phyloP scores from a whole-genome alignment of 1,284 basidiomycete genomes.

The Rhodotorula sp. region DNA sequence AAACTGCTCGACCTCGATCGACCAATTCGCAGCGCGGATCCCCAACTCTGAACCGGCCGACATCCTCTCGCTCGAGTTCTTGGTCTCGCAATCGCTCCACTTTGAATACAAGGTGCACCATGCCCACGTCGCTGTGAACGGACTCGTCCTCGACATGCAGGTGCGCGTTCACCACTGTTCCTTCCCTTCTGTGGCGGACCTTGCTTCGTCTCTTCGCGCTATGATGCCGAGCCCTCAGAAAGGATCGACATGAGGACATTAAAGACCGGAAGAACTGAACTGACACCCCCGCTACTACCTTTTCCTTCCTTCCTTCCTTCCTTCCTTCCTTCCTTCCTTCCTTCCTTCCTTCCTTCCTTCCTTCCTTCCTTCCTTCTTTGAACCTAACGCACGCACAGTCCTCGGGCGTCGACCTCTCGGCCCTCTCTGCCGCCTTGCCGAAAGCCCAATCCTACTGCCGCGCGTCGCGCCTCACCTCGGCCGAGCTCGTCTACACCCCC shows the following conservation, averaged over 20 bases:
- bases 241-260: neutral
- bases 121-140: conserved; percentile 82
- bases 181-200: neutral
- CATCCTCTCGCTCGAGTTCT: conserved; percentile 89
- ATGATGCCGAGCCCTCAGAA: too few species aligned
- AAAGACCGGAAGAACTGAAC: neutral
- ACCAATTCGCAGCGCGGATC: conserved; percentile 63
- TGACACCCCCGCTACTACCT: too few species aligned
- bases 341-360: too few species aligned
- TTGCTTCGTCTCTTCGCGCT: neutral
- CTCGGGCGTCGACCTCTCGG: neutral
- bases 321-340: too few species aligned
- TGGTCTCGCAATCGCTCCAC: conserved; percentile 84
- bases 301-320: too few species aligned
- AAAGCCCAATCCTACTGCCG: conserved; percentile 56
- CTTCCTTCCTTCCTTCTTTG: too few species aligned
- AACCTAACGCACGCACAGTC: neutral
- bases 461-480: conserved; percentile 78
- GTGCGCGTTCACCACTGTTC: conserved; percentile 52
- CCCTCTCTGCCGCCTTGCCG: conserved; percentile 4
- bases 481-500: conserved; percentile 86
- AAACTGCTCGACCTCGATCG: conserved; percentile 83
- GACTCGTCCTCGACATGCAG: conserved; percentile 86
- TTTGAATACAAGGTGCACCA: conserved; percentile 95
- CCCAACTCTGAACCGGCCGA: conserved; percentile 60